Evolutionary conservation across 371 early-diverging fungal species (phyloP).

Genomic region (Rhizopus arrhizus): DNA sequence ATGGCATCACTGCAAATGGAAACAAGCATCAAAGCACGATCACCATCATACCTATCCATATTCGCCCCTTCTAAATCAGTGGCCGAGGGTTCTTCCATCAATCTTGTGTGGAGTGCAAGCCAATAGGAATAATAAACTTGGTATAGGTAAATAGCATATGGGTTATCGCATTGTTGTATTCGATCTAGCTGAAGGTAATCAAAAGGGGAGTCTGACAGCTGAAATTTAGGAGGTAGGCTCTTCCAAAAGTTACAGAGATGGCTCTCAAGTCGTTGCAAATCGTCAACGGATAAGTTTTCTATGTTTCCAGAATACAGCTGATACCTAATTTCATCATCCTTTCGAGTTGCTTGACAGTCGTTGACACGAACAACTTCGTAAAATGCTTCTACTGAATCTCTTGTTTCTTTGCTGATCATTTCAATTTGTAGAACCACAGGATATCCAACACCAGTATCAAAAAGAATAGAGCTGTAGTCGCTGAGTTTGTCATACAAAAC

Average conservation of each 20-base stretch:
- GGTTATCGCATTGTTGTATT: conserved; percentile 33
- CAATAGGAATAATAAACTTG: conserved; percentile 40
- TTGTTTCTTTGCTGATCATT: conserved; percentile 4
- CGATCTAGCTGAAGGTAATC: conserved; percentile 40
- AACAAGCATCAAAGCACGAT: conserved; percentile 43
- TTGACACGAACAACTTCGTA: conserved; percentile 33
- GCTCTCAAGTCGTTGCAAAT: conserved; percentile 35
- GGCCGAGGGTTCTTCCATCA: conserved; percentile 35
- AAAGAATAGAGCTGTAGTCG: conserved; percentile 28
- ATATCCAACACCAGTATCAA: conserved; percentile 39
- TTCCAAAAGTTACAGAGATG: conserved; percentile 43
- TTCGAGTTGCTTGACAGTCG: conserved; percentile 28
- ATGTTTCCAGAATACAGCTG: conserved; percentile 30
- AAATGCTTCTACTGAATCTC: conserved; percentile 23
- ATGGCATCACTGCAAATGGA: conserved; percentile 49
- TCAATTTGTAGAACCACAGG: conserved; percentile 35
- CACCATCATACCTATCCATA: conserved; percentile 35
- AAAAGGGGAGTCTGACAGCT: conserved; percentile 33
- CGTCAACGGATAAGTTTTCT: conserved; percentile 20
- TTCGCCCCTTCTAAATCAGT: conserved; percentile 32
- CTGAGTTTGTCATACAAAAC: conserved; percentile 31
- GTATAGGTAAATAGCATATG: conserved; percentile 38
- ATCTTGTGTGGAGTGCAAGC: conserved; percentile 37
- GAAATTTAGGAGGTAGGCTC: conserved; percentile 25
- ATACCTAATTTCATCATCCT: conserved; percentile 28